A percentile compares a stretch with the other conserved stretches of the same genome.
Evolutionary conservation across 2,329 filamentous ascomycete genomes (phyloP).

Genomic region (Diplodia scrobiculata): DNA sequence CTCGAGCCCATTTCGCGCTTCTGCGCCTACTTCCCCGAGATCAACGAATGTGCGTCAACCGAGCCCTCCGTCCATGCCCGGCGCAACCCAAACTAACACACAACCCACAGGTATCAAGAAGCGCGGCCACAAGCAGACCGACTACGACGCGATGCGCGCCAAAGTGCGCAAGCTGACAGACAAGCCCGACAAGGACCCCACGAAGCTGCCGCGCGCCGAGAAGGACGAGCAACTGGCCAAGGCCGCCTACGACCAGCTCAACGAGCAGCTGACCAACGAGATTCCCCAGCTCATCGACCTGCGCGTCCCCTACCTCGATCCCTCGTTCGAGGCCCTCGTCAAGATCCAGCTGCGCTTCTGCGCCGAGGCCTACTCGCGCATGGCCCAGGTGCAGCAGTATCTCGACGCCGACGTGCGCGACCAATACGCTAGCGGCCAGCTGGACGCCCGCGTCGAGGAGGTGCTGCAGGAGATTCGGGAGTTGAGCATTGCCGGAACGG

Average conservation of each 20-base stretch:
- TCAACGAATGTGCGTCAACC: conserved; percentile 80
- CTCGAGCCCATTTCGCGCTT: conserved; percentile 94
- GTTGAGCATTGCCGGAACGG: conserved; percentile 83
- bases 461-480: conserved; percentile 96
- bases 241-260: conserved; percentile 90
- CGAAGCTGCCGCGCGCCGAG: conserved; percentile 91
- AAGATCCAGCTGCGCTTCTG: conserved; percentile 99
- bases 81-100: not conserved
- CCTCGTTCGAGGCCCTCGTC: conserved; percentile 94
- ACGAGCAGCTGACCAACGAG: conserved; percentile 91
- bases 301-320: conserved; percentile 94
- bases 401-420: conserved; percentile 93
- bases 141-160: conserved; percentile 93
- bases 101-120: conserved; percentile 78
- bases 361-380: conserved; percentile 92
- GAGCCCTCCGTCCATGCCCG: not conserved
- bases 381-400: conserved; percentile 99
- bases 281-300: conserved; percentile 95
- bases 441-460: conserved; percentile 90
- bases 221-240: conserved; percentile 96
- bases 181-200: conserved; percentile 98
- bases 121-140: conserved; percentile 94
- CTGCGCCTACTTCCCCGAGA: conserved; percentile 97
- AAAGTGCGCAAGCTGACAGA: conserved; percentile 97
- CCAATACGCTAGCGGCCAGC: conserved; percentile 88